These are phyloP conservation scores for Yamadazyma atmosphaerica DNA, from an alignment of 1,139 yeast genomes.

Conservation along the genomic window DNA sequence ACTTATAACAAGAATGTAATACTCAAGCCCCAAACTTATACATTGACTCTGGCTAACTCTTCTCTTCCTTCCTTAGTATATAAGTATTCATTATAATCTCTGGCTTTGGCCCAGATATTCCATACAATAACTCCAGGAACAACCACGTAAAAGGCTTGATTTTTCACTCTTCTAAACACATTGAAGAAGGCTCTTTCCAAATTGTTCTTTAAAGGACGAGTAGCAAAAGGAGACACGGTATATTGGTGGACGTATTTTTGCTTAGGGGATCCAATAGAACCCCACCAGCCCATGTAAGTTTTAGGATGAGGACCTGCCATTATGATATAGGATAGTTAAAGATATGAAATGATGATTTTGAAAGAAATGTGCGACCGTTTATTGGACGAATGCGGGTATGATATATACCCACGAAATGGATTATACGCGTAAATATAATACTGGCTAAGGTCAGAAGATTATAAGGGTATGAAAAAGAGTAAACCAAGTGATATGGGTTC, in stretches of 20 bases:
- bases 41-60: slow-evolving; percentile 81
- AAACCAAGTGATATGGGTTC: too few relatives aligned
- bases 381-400: slow-evolving; percentile 8
- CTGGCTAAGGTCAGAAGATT: too few relatives aligned
- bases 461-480: too few relatives aligned
- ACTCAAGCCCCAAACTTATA: too few relatives aligned
- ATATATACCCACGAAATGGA: background rate
- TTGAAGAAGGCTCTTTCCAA: slow-evolving; percentile 87
- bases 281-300: slow-evolving; percentile 98
- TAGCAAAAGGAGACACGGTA: slow-evolving; percentile 91
- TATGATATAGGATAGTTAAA: slow-evolving; percentile 8
- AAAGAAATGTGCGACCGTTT: slow-evolving; percentile 4
- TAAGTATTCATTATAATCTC: slow-evolving; percentile 90
- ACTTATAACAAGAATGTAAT: too few relatives aligned
- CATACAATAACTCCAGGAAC: slow-evolving; percentile 81
- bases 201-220: slow-evolving; percentile 87
- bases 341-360: slow-evolving; percentile 1
- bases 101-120: slow-evolving; percentile 84
- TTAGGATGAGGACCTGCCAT: slow-evolving; percentile 63
- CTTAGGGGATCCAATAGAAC: slow-evolving; percentile 77
- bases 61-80: slow-evolving; percentile 98
- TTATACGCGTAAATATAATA: background rate
- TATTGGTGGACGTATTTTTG: slow-evolving; percentile 86
- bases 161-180: slow-evolving; percentile 90
- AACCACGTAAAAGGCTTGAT: slow-evolving; percentile 76